Evolutionary conservation across 495 filamentous ascomycete species (phyloP), one percentile per base, ranked within the genome.

Genomic region (Immersiella caudata): DNA sequence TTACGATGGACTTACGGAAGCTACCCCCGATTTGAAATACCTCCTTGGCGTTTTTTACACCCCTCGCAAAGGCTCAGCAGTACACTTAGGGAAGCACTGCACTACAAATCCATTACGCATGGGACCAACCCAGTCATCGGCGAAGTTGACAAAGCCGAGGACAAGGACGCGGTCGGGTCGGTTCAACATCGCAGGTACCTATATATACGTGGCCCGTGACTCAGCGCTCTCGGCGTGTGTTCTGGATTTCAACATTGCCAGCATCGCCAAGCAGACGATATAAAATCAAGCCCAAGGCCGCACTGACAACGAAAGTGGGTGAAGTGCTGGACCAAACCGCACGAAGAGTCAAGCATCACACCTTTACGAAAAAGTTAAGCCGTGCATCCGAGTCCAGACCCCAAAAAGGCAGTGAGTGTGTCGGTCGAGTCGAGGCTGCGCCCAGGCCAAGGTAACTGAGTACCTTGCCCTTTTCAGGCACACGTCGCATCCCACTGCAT

Each of bases 171-270:
- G 4, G 40, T 46, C 40, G 11, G 14, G 40, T 46, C 40, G 40
- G 40, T 46, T 46, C 2, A 46, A 4, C 4, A 46, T 59, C 26
- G 25, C 16, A 46, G 40, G 40, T 5, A 59, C 25, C 21, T 59
- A 9, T 59, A 3, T 59, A 9, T 29, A 59, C 56, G 56, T 59
- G 56, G 56, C 56, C 56, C 56, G 33, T 59, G 56, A 59, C 56
- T 59, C 56, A 59, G 56, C 56, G 16, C 56, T 9, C 26, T 33
- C 56, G 21, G 6, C 26, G 25, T 29, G 24, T 27, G 40, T 59
- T 59, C 56, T 59, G 56, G 56, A 33, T 27, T 11, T 59, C 24
- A 33, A 20, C 52, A n/a, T 27, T 33, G 56, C 27, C 40, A 46
- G 16, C 40, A 46, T 46, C 40, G 40, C 26, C 25, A 33, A 33